Evolutionary conservation across 441 rosid genomes (phyloP), one percentile per base, ranked within the genome.

Genomic region (Eruca vesicaria): DNA sequence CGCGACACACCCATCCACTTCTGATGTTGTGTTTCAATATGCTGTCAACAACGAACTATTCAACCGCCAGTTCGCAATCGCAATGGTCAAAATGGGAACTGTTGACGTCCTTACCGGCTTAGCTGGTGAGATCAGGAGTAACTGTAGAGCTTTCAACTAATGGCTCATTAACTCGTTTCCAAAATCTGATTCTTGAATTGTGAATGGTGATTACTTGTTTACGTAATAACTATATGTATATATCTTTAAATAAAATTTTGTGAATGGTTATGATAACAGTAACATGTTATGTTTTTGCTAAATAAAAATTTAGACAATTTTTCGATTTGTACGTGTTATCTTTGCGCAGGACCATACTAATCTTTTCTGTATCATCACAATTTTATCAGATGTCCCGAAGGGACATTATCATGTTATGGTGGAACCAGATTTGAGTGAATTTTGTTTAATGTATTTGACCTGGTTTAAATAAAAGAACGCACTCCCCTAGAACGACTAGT

Each of bases 21-120:
- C 75, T 3, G 75, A 80, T 16, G 68, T 81, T 31, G 93, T 88
- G 60, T 63, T 79, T 32, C 72, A 82, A 28, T 89, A 87, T 10
- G 87, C 86, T 0, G 31, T 38, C 26, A 73, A 83, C 26, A 72
- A 60, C 14, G 53, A 29, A 38, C 71, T 70, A 29, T 89, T 91
- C 73, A 73, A 77, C 20, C 64, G 67, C 2, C 80, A 66, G 56
- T 80, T 80, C 16, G 83, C 41, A 3, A 61, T 68, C 11, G 83
- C 83, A 0, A 81, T 81, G 81, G 77, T 60, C 6, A 77, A 81
- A 16, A 81, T 81, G 83, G 81, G 83, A 38, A 18, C 29, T 7
- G 19, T 81, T 73, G 79, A 73, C 10, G 79, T 81, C 11, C 73
- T 81, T 11, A 66, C 78, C 2, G 83, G 83, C 21, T n/a, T 3